Evolutionary conservation across 352 stramenopile species (phyloP), one percentile per base, ranked within the genome.

Genomic region (Phytophthora aleatoria): DNA sequence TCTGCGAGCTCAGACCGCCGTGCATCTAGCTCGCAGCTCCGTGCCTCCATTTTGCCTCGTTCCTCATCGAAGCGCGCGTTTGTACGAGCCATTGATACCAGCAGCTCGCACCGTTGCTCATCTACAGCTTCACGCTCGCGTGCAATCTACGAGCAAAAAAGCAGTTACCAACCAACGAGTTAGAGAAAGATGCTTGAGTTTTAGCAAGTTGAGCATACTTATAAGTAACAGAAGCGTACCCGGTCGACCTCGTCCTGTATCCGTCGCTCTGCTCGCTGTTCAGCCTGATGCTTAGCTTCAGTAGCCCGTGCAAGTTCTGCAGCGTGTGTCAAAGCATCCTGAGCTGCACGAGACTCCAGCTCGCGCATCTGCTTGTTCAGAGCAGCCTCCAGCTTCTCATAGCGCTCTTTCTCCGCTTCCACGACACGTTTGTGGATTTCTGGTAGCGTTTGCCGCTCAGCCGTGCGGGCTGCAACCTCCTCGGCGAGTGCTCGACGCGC

Each of bases 51-150:
- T 35, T 81, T 79, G n/a, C 72, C 84, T 10, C 85, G 83, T 44
- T 93, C 84, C 28, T 95, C 84, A 60, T 95, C 84, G 3, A 79
- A 65, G 12, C 84, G 81, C 4, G 76, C 68, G 16, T 73, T 80
- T 43, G 77, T 74, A 30, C 71, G 73, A 36, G 80, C 74, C 57
- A 90, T 72, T 7, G 74, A 77, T 48, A 76, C 67, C 13, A 95
- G 50, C 36, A 93, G 64, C 57, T 93, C 83, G 11, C 79, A 73
- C 4, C 84, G 83, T 64, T 95, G 83, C 44, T 83, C 82, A 49
- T 95, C 86, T 12, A 93, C 73, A 5, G 81, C 78, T 27, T 91
- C 77, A 0, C 84, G 83, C 53, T 95, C 86, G 12, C 84, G 75
- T 10, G 75, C 49, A 53, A 92, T 87, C 75, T 90, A 44, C 5